phyloP scores from a whole-genome alignment of 1,139 yeast species.

The Nakaseomyces delphensis region DNA sequence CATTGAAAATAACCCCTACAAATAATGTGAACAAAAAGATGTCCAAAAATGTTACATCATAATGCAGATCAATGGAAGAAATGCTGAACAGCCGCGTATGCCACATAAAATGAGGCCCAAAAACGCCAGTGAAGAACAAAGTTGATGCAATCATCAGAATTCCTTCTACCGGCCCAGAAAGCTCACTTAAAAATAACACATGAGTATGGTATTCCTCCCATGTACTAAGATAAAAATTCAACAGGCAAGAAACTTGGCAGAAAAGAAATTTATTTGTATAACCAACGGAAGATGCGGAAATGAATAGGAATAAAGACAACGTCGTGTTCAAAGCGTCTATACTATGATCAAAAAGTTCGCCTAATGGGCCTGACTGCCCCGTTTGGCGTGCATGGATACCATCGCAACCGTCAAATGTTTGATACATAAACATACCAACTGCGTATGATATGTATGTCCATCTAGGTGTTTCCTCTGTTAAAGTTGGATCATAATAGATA shows the following conservation, averaged over 20 bases:
- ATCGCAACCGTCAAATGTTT: slow-evolving; percentile 93
- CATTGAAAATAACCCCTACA: slow-evolving; percentile 55
- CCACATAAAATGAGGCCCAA: slow-evolving; percentile 65
- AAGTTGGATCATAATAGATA: slow-evolving; percentile 63
- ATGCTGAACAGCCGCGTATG: slow-evolving; percentile 25
- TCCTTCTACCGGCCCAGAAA: slow-evolving; percentile 95
- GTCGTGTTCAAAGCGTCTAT: slow-evolving; percentile 87
- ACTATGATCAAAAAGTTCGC: slow-evolving; percentile 90
- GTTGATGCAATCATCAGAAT: slow-evolving; percentile 53
- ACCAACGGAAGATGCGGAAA: slow-evolving; percentile 64
- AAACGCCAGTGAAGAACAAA: slow-evolving; percentile 53
- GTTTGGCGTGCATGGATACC: slow-evolving; percentile 89
- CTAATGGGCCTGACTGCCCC: slow-evolving; percentile 91
- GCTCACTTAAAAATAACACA: slow-evolving; percentile 61
- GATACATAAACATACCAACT: slow-evolving; percentile 77
- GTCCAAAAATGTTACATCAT: slow-evolving; percentile 21
- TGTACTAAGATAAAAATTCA: slow-evolving; percentile 79
- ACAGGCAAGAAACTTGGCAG: slow-evolving; percentile 67
- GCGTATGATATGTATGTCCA: slow-evolving; percentile 81
- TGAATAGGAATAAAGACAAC: slow-evolving; percentile 61
- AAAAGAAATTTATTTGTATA: slow-evolving; percentile 53
- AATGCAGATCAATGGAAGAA: background rate
- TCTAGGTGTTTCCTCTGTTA: slow-evolving; percentile 50
- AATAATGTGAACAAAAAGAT: slow-evolving; percentile 27
- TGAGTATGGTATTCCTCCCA: slow-evolving; percentile 97